Conservation (phyloP, 2,329 filamentous ascomycete genomes). For the Camillea tinctor region DNA sequence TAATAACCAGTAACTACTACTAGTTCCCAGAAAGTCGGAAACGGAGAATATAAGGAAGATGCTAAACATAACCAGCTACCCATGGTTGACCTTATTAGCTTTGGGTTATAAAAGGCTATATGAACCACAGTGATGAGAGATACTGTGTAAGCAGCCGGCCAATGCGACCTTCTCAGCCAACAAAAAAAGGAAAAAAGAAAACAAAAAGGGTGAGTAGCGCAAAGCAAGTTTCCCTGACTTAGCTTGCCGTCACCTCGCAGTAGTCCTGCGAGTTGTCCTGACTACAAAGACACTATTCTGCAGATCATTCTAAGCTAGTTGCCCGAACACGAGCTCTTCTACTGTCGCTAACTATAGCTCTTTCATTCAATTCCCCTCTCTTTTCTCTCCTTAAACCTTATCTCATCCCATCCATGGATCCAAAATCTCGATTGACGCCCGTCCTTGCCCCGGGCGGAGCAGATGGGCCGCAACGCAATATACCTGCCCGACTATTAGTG, state of each 20-base stretch:
- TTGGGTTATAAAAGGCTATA: neutral
- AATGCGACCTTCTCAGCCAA: neutral
- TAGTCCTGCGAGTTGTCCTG: slow-evolving; percentile 1
- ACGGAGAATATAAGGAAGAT: neutral
- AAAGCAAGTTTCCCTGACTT: neutral
- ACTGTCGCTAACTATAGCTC: neutral
- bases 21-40: neutral
- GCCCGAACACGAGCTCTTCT: slow-evolving; percentile 21
- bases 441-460: neutral
- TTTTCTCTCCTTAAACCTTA: no score
- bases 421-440: neutral
- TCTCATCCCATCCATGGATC: neutral
- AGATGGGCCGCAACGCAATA: neutral
- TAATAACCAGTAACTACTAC: neutral
- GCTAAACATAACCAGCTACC: no score
- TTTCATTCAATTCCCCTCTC: neutral
- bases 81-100: neutral
- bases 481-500: neutral
- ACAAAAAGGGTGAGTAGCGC: neutral
- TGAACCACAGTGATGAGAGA: no score
- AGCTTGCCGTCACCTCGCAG: neutral
- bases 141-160: neutral
- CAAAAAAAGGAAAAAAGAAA: no score
- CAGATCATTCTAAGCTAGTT: slow-evolving; percentile 17
- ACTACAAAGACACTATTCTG: slow-evolving; percentile 17